Evolutionary conservation across 331 rosid species (phyloP), one percentile per base, ranked within the genome.

Genomic region (Malus hybrid): DNA sequence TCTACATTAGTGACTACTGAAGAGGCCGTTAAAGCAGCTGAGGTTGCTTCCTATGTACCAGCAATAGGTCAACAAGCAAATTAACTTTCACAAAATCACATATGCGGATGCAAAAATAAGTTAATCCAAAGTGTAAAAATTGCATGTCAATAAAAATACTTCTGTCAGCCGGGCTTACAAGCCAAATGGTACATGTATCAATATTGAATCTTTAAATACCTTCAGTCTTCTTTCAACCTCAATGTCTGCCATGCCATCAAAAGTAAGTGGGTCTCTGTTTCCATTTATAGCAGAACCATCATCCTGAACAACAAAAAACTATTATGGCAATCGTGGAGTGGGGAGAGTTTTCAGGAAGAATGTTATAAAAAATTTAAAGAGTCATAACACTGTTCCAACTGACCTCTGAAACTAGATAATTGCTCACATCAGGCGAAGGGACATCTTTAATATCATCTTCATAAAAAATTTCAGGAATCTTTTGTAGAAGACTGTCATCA

Each of bases 391-490:
- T 57, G 19, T 48, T 63, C 70, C 10, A 16, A 88, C 96, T 79
- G 84, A 95, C 99, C 98, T 95, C 99, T 64, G 97, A 86, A 78
- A 82, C 98, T 36, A 95, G 86, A 82, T 82, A 92, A 83, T 78
- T 90, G 93, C 99, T 92, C 84, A 92, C 99, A 75, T 95, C 99
- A 67, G 99, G 99, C 44, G 96, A 79, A 30, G 93, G 88, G 69
- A 92, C 77, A 82, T 90, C 92, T 80, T 82, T 83, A 33, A 80
- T 79, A 85, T 85, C 93, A 83, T 95, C 97, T 86, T 92, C 99
- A 48, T 90, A 89, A 16, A 90, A 86, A 77, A 92, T 62, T 77
- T 86, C 91, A 77, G 85, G 79, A 79, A 95, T 86, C 89, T 87
- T 92, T 82, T 90, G 97, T 73, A 95, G 71, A 78, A 92, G 92